phyloP scores from a whole-genome alignment of 768 basidiomycete genomes.

The Sutorius australiensis region DNA sequence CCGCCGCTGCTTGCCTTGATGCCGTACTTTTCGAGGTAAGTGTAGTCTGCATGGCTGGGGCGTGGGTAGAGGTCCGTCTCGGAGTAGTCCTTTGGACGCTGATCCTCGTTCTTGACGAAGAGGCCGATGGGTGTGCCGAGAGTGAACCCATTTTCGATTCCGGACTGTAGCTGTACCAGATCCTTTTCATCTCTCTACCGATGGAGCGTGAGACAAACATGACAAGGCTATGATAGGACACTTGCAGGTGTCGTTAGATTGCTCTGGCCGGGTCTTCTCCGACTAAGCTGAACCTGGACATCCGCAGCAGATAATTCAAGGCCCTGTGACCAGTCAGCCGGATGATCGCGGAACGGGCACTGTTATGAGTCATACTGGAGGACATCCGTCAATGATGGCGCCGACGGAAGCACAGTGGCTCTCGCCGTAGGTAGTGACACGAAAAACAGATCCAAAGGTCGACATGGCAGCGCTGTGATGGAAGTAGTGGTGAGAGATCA shows the following conservation, averaged over 20 bases:
- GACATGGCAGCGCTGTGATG: constrained; percentile 58
- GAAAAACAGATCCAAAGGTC: constrained; percentile 85
- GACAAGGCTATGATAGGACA: constrained; percentile 9
- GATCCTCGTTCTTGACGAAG: constrained; percentile 97
- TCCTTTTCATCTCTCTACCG: constrained; percentile 94
- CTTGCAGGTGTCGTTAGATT: constrained; percentile 92
- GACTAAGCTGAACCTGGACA: constrained; percentile 86
- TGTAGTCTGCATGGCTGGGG: constrained; percentile 96
- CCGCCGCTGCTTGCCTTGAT: constrained; percentile 97
- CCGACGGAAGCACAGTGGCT: constrained; percentile 97
- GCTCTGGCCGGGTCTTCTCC: constrained; percentile 93
- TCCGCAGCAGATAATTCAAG: constrained; percentile 74
- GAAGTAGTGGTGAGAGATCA: constrained; percentile 13
- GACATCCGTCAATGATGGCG: constrained; percentile 95
- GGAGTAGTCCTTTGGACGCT: constrained; percentile 96
- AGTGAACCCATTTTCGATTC: constrained; percentile 89
- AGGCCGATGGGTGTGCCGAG: constrained; percentile 97
- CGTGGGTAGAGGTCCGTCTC: constrained; percentile 98
- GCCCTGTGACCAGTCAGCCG: constrained; percentile 51
- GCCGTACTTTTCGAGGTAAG: constrained; percentile 96
- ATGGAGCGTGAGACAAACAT: constrained; percentile 1
- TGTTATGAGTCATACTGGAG: constrained; percentile 61
- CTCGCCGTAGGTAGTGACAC: constrained; percentile 97
- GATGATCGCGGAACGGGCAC: constrained; percentile 4
- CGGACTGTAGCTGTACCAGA: constrained; percentile 88